Evolutionary conservation across 2,329 filamentous ascomycete species (phyloP).

Genomic region (Zasmidium cellare): DNA sequence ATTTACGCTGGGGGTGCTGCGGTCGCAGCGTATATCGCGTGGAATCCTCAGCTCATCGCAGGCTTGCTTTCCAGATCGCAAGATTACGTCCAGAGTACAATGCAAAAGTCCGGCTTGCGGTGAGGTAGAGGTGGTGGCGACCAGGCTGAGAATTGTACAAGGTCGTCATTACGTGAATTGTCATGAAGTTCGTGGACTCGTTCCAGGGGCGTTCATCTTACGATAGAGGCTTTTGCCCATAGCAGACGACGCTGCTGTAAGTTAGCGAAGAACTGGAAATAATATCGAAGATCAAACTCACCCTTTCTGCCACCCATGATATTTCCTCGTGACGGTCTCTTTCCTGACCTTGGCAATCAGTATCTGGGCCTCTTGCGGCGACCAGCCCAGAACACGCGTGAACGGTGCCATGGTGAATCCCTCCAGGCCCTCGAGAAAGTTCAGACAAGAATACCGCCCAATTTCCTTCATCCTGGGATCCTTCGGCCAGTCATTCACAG

Average conservation of each 20-base stretch:
- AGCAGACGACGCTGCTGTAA: slow-evolving; percentile 8
- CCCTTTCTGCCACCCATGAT: slow-evolving; percentile 18
- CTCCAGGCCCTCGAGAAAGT: slow-evolving; percentile 40
- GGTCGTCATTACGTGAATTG: background rate
- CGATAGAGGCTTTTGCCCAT: slow-evolving; percentile 7
- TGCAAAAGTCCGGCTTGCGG: background rate
- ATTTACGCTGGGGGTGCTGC: background rate
- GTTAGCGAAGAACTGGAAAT: background rate
- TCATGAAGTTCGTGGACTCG: too few relatives aligned
- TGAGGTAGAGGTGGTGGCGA: background rate
- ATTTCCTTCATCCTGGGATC: slow-evolving; percentile 26
- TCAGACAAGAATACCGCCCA: slow-evolving; percentile 18
- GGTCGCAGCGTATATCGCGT: background rate
- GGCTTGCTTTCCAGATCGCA: background rate
- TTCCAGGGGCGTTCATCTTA: background rate
- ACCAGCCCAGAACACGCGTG: slow-evolving; percentile 43
- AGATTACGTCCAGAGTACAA: background rate
- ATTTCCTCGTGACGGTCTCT: slow-evolving; percentile 28
- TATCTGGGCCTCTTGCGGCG: slow-evolving; percentile 44
- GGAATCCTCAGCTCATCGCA: background rate
- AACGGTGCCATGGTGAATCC: slow-evolving; percentile 45
- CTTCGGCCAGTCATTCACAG: slow-evolving; percentile 27
- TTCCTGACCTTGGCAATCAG: slow-evolving; percentile 45
- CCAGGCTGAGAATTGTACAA: background rate
- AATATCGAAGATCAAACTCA: background rate